Evolutionary conservation across 192 early-diverging fungal species (phyloP), one percentile per base, ranked within the genome.

Genomic region (Coemansia sp.): DNA sequence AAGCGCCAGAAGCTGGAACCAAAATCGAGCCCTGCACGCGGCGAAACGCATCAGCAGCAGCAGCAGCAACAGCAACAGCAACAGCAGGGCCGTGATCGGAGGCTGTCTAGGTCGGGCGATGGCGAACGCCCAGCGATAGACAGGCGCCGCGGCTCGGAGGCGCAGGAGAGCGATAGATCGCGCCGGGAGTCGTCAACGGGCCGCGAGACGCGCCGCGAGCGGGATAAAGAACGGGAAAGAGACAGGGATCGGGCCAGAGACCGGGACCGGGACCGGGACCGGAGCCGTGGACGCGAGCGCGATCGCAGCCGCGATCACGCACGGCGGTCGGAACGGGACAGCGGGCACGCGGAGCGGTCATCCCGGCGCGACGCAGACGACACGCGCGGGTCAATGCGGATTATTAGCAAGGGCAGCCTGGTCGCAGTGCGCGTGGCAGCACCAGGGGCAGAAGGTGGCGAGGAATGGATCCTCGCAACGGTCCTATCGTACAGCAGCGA

Each of bases 401-500:
- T 51, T n/a, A 73, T 73, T 31, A 16, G 56, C 46, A 63, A 58
- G 18, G 66, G 72, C 32, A 69, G 72, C 44, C 25, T 67, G 21
- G 74, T 77, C 31, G 73, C 74, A 0, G 74, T 56, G 8, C 68
- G 60, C 8, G 74, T 77, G 28, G 49, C 68, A 2, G 22, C 72
- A 5, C 25, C 62, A 2, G 55, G 46, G 21, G 62, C 48, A 18
- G 58, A 38, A 1, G 35, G 35, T 16, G 35, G n/a, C 35, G 74
- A 77, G 60, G 64, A 66, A 38, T 77, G 74, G 74, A 77, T 77
- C 28, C 57, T 77, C 16, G 67, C 74, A 0, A 77, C 74, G 0
- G 60, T 77, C 10, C 31, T 71, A 3, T 62, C 64, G 33, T 77
- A 60, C 53, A 76, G 44, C 55, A 29, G 42, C 27, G 74, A 77